Evolutionary conservation across 352 stramenopile species (phyloP), one percentile per base, ranked within the genome.

Genomic region (Phytophthora quininea): DNA sequence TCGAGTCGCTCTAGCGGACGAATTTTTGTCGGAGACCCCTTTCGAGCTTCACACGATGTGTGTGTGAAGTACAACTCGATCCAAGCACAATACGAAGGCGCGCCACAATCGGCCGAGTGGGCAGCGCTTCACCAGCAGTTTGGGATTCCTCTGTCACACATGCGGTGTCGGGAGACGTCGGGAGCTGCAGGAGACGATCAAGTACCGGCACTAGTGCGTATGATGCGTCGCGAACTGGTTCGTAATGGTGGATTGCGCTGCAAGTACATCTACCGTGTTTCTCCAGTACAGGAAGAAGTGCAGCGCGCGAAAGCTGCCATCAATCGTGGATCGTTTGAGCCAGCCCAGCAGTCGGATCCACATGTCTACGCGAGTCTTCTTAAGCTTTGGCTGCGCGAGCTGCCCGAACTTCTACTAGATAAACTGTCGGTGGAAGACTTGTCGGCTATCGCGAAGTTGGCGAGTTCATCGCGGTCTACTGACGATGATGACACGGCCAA

Each of bases 251-350:
- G 80, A 27, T 53, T 89, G 19, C 53, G 46, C 2, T 70, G 54
- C 66, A 82, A 86, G 54, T 87, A 84, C 69, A 79, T 90, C 11
- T 92, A 90, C 67, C 69, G 84, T 5, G 76, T 80, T 6, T 86
- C 79, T 0, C 77, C 81, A 0, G 67, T 88, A 38, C 68, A 85
- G 29, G 66, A 71, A 11, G 70, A 88, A 19, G 53, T 89, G 5
- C 66, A 76, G 24, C 57, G 55, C 24, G 70, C 74, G 9, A 89
- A 85, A 49, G 47, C 71, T 1, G 76, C 73, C 5, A 86, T 89
- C 57, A 73, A 92, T 40, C 53, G 68, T 35, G 79, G 84, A 2
- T 67, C 30, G 2, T 87, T 92, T 38, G 77, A 87, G 14, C 37
- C 61, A 4, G 30, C 51, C 4, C 64, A 68, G 7, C 43, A 82